These are phyloP conservation scores for Pseudogymnoascus sp. DNA, from an alignment of 2,329 filamentous ascomycete species.

Conservation along the genomic window DNA sequence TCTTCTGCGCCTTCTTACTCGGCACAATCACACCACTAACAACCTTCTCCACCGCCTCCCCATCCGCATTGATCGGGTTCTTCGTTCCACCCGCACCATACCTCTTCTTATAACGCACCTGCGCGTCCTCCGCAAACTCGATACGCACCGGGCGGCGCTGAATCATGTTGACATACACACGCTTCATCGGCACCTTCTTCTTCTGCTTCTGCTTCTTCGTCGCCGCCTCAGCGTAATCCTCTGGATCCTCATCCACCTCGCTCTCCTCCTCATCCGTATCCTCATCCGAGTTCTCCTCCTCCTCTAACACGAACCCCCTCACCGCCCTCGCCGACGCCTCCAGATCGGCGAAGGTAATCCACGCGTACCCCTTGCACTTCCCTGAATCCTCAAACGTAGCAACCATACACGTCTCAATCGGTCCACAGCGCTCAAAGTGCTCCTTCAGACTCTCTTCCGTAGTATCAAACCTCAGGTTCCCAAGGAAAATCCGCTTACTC, in stretches of 20 bases:
- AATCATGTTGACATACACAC: slow-evolving; percentile 81
- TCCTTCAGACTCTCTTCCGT: slow-evolving; percentile 72
- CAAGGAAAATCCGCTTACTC: slow-evolving; percentile 78
- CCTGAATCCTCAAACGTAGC: slow-evolving; percentile 95
- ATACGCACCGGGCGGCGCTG: slow-evolving; percentile 73
- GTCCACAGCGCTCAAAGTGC: slow-evolving; percentile 80
- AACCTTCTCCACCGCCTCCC: slow-evolving; percentile 15
- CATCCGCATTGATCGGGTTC: slow-evolving; percentile 22
- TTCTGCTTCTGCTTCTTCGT: slow-evolving; percentile 47
- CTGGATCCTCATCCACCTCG: slow-evolving; percentile 23
- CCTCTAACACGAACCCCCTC: slow-evolving; percentile 68
- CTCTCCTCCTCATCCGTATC: slow-evolving; percentile 28
- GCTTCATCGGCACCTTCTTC: slow-evolving; percentile 53
- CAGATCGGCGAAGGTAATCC: slow-evolving; percentile 81
- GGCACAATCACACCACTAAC: slow-evolving; percentile 19
- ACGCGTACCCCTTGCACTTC: slow-evolving; percentile 96
- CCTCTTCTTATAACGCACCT: slow-evolving; percentile 85
- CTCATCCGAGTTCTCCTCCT: slow-evolving; percentile 40
- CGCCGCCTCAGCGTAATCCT: slow-evolving; percentile 32
- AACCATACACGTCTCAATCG: slow-evolving; percentile 74
- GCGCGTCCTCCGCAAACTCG: slow-evolving; percentile 89
- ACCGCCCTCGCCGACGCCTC: slow-evolving; percentile 69
- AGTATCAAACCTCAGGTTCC: slow-evolving; percentile 75
- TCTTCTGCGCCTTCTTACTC: slow-evolving; percentile 34
- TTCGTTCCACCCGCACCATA: slow-evolving; percentile 65